Conservation (phyloP, 148 eudicot genomes). For the Salicornia ramosissima region DNA sequence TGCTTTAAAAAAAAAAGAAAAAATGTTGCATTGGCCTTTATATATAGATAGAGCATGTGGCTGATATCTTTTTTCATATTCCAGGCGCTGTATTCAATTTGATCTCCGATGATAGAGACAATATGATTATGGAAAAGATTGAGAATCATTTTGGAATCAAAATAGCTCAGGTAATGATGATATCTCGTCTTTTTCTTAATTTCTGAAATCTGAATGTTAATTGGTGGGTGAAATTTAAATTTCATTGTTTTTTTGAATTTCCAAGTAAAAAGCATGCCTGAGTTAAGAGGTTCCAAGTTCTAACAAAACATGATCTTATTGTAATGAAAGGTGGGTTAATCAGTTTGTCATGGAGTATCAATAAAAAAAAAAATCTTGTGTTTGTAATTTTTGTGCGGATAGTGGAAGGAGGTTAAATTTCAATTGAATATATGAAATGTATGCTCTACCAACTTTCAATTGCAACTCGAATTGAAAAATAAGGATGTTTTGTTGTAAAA, state of each 20-base stretch:
- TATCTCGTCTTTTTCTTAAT: neutral
- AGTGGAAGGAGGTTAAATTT: too few relatives aligned
- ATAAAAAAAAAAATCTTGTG: too few relatives aligned
- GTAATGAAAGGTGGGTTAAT: too few relatives aligned
- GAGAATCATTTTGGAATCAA: conserved; percentile 58
- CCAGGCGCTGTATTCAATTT: conserved; percentile 89
- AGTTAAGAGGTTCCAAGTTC: too few relatives aligned
- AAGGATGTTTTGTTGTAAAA: neutral
- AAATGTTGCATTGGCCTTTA: neutral
- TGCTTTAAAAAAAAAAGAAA: too few relatives aligned
- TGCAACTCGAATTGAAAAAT: neutral
- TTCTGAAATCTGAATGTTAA: too few relatives aligned
- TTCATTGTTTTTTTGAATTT: neutral
- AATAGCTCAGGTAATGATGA: conserved; percentile 47
- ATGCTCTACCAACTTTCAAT: neutral
- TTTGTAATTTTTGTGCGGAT: too few relatives aligned
- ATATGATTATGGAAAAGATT: conserved; percentile 56
- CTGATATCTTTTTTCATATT: conserved; percentile 13
- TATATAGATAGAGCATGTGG: neutral
- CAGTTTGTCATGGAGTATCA: too few relatives aligned
- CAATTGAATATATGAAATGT: neutral
- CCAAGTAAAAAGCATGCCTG: too few relatives aligned
- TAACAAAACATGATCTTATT: too few relatives aligned
- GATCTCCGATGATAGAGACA: conserved; percentile 49
- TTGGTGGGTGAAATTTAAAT: neutral